A percentile compares a stretch with the other conserved stretches of the same genome.
phyloP scores from a whole-genome alignment of 257 asterid genomes.

The Forsythia suspensa region DNA sequence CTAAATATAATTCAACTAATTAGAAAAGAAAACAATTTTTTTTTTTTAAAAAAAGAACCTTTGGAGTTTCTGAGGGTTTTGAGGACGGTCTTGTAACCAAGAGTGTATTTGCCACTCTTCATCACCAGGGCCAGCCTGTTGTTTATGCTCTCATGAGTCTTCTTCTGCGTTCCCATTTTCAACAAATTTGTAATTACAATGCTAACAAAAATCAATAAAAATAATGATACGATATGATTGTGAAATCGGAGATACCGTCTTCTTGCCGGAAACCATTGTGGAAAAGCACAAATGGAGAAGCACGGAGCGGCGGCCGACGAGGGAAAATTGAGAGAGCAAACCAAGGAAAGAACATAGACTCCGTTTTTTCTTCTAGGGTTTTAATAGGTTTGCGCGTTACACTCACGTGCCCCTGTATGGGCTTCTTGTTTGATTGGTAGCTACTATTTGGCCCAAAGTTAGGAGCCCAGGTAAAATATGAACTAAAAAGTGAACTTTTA shows the following conservation, averaged over 20 bases:
- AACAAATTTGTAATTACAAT: background rate
- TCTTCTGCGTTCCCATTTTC: slow-evolving; percentile 54
- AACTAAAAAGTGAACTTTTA: background rate
- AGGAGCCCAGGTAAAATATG: background rate
- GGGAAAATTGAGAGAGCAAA: background rate
- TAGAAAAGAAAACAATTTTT: background rate
- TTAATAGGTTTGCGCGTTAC: slow-evolving; percentile 1
- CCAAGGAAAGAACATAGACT: background rate
- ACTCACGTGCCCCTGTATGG: slow-evolving; percentile 5
- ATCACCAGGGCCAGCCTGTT: slow-evolving; percentile 73
- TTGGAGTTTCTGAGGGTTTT: slow-evolving; percentile 73
- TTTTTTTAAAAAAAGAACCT: slow-evolving; percentile 32
- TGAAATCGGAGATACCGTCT: slow-evolving; percentile 31
- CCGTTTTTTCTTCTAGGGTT: slow-evolving; percentile 31
- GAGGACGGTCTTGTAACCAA: slow-evolving; percentile 86
- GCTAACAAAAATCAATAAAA: background rate
- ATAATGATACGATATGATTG: background rate
- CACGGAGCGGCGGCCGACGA: slow-evolving; percentile 25
- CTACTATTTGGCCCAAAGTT: slow-evolving; percentile 2
- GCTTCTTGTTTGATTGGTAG: background rate
- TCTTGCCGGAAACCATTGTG: slow-evolving; percentile 52
- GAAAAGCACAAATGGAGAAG: background rate
- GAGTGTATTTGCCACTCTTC: slow-evolving; percentile 87
- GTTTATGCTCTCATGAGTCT: slow-evolving; percentile 82
- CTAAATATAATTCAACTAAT: background rate